Evolutionary conservation across 345 rosid species (phyloP), one percentile per base, ranked within the genome.

Genomic region (Luvunga scandens): DNA sequence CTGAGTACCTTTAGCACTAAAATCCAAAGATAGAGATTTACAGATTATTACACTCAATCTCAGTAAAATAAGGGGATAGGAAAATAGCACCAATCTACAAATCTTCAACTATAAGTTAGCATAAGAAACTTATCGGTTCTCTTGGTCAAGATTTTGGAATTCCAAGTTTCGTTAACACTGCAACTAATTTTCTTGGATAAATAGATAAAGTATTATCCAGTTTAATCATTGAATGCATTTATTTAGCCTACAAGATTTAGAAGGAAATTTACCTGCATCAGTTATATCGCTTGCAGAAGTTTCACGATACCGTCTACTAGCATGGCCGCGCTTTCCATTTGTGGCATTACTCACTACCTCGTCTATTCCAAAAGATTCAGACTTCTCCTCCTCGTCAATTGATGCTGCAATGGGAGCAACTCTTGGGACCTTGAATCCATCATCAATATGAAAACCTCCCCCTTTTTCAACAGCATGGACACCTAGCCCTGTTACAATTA

Each of bases 371-470:
- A 79, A 80, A 36, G 71, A 69, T 72, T 84, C 90, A 78, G 72
- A 38, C 57, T 76, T 84, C 75, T 90, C 93, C 25, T 91, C 92
- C n/a, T 89, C 95, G 53, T 87, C 88, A 31, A 84, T 53, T 56
- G 91, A 84, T 33, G 93, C 82, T 27, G 86, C 83, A 83, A 91
- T 76, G n/a, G 88, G 75, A 39, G 86, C 72, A 24, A 83, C 18
- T 72, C 55, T 88, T 2, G 96, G 96, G 61, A 91, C 91, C 88
- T 90, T 91, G 79, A 91, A 91, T 69, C 81, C 86, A 57, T 81
- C 87, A 72, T 85, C 81, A 9, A 60, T 65, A 65, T 75, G 81
- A 53, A 84, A 50, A 71, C 39, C 81, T 77, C 76, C 88, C 48
- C 86, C 84, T 81, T 88, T 90, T 80, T 88, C 93, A n/a, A 31